Evolutionary conservation across 2,329 filamentous ascomycete genomes (phyloP), one percentile per base, ranked within the genome.

Genomic region (Talaromyces sp.): DNA sequence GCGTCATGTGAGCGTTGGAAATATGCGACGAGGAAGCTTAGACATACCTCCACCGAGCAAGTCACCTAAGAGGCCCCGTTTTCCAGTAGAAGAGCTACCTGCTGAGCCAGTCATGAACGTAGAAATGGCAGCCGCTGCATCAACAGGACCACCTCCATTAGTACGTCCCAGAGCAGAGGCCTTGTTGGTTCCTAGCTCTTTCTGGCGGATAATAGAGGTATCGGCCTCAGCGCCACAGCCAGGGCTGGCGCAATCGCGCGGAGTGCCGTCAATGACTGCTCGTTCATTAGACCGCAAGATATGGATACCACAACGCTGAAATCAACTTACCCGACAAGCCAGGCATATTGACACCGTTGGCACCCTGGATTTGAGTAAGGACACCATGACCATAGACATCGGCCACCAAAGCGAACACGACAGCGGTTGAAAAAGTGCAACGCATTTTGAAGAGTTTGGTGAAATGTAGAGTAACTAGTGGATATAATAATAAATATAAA

Each of bases 141-240:
- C 81, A 67, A 90, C 82, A 64, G 85, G 81, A 16, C 87, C 87
- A 62, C 83, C 84, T 66, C 82, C 85, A 71, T 86, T 76, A 61
- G 87, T 90, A 69, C 86, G 85, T 70, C 88, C 88, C n/a, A 90
- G 83, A 60, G 88, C 81, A 39, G 81, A 82, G 41, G 85, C 86
- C 69, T 83, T 80, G 70, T 78, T 80, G 58, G 79, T 83, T 45
- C 79, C 78, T 65, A 90, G 82, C 77, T 90, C 88, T 13, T 79
- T 76, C 66, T 84, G 77, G 43, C 87, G 85, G 76, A 90, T 89
- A 80, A 90, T 89, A 75, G 87, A 82, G n/a, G 88, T 90, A 73
- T 90, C 88, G 66, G 84, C 86, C 74, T 90, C 84, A n/a, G 87
- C 84, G 66, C 88, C 88, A 73, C 87, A 90, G 54, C 74, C 68